Evolutionary conservation across 306 rosid species (phyloP), one percentile per base, ranked within the genome.

Genomic region (Dicorynia guianensis): DNA sequence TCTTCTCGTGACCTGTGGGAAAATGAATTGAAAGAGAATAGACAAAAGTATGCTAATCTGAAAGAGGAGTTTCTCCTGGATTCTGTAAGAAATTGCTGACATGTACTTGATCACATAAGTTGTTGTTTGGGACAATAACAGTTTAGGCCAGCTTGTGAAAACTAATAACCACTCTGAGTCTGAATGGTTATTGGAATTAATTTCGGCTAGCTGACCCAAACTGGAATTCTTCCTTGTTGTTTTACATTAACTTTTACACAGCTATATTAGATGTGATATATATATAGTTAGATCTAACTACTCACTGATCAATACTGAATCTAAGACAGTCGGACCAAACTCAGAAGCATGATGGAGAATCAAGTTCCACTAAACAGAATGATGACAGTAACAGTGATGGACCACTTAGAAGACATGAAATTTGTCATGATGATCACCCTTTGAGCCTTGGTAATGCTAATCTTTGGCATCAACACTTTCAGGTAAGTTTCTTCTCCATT

Each of bases 351-450:
- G 76, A 69, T 59, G 77, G 76, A 64, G 66, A 72, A 53, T 55
- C 78, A 74, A 70, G 83, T 81, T 80, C 82, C 10, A 18, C 66
- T 7, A 63, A 72, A 48, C 82, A 19, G 71, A 82, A 76, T 1
- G 83, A 71, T 65, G 85, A 88, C 19, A 67, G 60, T 71, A 87
- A 66, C 18, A 64, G 20, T 71, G 93, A 80, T 65, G 97, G 91
- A 64, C 89, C 74, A 6, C 89, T 90, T 39, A 63, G 77, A 69
- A 75, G 96, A 63, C 83, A 11, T 46, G 86, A 80, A 83, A 85
- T 93, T 80, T 84, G 96, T 15, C 68, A 75, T 50, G 92, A 88
- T 80, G 97, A 93, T 79, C 97, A 93, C 83, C 94, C 96, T 68
- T 79, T 93, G 70, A 90, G 96, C 85, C 88, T 85, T 11, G 90